Evolutionary conservation across 176 grass and related monocot genomes (phyloP).

Genomic region (Sorghum bicolor): DNA sequence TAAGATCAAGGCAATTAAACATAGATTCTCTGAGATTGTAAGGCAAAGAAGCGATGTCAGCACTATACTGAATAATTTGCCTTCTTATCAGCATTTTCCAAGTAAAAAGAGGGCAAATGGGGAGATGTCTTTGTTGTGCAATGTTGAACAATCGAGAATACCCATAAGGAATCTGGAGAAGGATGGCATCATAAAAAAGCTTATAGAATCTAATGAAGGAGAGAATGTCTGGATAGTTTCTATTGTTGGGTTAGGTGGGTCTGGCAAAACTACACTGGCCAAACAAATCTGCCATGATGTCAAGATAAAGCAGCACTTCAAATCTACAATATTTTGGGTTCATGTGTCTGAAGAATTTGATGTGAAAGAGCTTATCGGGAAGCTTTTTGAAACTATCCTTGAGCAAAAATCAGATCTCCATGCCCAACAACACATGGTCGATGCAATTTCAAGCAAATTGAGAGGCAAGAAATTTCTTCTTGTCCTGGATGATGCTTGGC

Average conservation of each 20-base stretch:
- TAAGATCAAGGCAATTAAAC: neutral
- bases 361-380: neutral
- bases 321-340: slow-evolving; percentile 9
- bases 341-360: slow-evolving; percentile 23
- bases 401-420: neutral
- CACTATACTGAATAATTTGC: neutral
- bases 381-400: neutral
- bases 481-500: slow-evolving; percentile 40
- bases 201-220: neutral
- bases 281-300: neutral
- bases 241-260: slow-evolving; percentile 25
- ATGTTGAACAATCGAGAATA: neutral
- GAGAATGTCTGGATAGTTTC: neutral
- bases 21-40: neutral
- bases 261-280: slow-evolving; percentile 35
- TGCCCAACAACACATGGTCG: neutral
- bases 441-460: neutral
- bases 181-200: neutral
- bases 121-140: neutral
- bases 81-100: neutral
- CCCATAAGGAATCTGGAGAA: slow-evolving; percentile 7
- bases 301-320: neutral
- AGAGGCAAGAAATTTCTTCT: slow-evolving; percentile 1
- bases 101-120: neutral
- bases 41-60: neutral